Base-by-base conservation (phyloP, 208 protist genomes). In the Trypanosoma grayi region DNA sequence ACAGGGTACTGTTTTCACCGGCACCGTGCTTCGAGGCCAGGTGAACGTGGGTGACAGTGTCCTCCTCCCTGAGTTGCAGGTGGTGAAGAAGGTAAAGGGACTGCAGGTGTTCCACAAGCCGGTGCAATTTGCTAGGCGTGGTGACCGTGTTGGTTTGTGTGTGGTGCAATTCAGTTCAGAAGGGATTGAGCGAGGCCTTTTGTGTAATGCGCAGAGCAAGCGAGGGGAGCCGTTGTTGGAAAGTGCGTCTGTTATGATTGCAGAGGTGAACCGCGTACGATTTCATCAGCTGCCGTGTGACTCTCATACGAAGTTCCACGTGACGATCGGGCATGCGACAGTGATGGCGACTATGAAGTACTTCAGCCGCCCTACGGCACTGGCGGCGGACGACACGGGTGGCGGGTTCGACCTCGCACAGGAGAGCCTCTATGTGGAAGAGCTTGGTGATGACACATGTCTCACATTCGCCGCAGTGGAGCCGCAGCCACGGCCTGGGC, bases 1-100 rank as follows among this genome's bases (percentile, higher is more conserved):
- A 8, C 94, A 98, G 60, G 97, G 97, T 36, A 97, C 93, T 10
- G 86, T 99, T 10, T 78, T 99, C 58, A 99, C 98, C 0, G 97
- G 97, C 44, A 99, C 97, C n/a, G 77, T 99, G 0, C 66, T 97
- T 8, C 55, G 62, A 10, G 98, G 98, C 22, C 27, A 60, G 11
- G 64, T 98, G 4, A 53, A 50, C 8, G 81, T 98, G 6, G 87
- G 87, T 14, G 81, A 98, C 50, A 75, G 51, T 4, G 65, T 98
- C n/a, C 73, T 97, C 25, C 66, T 98, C 20, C 93, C 95, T 4
- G 81, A 94, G 40, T 70, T 90, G 40, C 86, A 92, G 43, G 54
- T 89, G 0, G 61, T 70, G 11, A 77, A 77, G 16, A 90, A 86
- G 69, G 90, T 98, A 30, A 98, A 98, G 61, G 94, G 94, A 24